phyloP scores from a whole-genome alignment of 257 asterid species.

The Coffea eugenioides region DNA sequence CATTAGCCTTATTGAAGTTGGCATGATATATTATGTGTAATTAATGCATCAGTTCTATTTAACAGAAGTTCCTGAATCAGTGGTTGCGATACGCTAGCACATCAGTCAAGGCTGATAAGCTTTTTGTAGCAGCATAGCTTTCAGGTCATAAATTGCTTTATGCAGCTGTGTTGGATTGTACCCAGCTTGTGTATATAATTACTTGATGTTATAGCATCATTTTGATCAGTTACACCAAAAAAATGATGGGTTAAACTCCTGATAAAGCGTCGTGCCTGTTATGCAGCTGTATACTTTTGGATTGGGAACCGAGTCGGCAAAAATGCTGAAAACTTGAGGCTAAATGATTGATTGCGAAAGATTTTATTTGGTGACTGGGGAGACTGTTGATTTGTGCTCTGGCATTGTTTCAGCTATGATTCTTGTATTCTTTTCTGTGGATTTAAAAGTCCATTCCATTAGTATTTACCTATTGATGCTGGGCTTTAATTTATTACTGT shows the following conservation, averaged over 20 bases:
- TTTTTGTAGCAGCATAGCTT: not conserved
- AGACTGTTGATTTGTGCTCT: not conserved
- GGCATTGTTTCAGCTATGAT: not conserved
- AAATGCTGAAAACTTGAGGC: not conserved
- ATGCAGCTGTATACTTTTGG: not conserved
- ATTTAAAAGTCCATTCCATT: not conserved
- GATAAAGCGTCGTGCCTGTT: not conserved
- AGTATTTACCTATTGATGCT: not conserved
- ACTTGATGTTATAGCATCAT: not conserved
- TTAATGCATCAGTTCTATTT: not conserved
- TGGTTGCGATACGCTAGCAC: not conserved
- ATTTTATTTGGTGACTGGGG: not conserved
- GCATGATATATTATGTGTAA: constrained; percentile 88
- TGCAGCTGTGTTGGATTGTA: not conserved
- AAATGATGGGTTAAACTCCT: not conserved
- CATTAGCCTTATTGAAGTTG: constrained; percentile 92
- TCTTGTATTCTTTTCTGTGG: not conserved
- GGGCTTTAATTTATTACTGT: not conserved
- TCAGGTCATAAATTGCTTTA: not conserved
- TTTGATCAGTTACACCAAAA: not conserved
- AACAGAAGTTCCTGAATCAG: not conserved
- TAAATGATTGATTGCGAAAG: not conserved
- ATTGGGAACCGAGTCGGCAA: not conserved
- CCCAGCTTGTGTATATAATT: not conserved
- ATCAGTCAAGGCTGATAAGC: constrained; percentile 7